phyloP scores from a whole-genome alignment of 345 rosid genomes.

The Citrus mangshanensis region DNA sequence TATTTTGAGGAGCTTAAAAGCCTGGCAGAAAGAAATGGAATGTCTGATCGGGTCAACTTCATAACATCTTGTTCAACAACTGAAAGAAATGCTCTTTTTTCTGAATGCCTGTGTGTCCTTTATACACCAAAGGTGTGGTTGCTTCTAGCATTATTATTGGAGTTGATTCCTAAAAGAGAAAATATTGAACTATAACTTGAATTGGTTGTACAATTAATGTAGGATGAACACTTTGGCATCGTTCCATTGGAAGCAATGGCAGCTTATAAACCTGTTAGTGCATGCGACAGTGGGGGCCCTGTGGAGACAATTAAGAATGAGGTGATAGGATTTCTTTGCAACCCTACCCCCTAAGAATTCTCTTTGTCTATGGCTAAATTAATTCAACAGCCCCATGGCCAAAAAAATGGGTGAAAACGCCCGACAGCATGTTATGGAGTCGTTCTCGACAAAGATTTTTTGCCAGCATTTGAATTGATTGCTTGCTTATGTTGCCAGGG shows the following conservation, averaged over 20 bases:
- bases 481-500: constrained; percentile 35
- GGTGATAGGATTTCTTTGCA: constrained; percentile 77
- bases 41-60: constrained; percentile 50
- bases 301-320: constrained; percentile 26
- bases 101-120: constrained; percentile 69
- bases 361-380: constrained; percentile 67
- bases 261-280: constrained; percentile 65
- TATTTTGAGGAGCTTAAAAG: constrained; percentile 73
- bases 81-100: constrained; percentile 77
- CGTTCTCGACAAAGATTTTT: constrained; percentile 67
- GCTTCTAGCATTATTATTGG: neutral
- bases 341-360: constrained; percentile 59
- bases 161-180: neutral
- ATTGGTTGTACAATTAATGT: constrained; percentile 11
- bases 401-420: constrained; percentile 68
- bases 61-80: constrained; percentile 78
- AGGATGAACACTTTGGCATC: constrained; percentile 95
- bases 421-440: constrained; percentile 46
- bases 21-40: constrained; percentile 62
- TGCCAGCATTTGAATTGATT: constrained; percentile 69
- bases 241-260: constrained; percentile 99
- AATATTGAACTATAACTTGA: neutral
- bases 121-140: constrained; percentile 72
- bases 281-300: neutral
- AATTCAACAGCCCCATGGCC: constrained; percentile 56